Percentiles rank a stretch among this genome's conserved stretches.
These are phyloP conservation scores for Verticillium tricorpus DNA, from an alignment of 2,329 filamentous ascomycete species.

Conservation along the genomic window DNA sequence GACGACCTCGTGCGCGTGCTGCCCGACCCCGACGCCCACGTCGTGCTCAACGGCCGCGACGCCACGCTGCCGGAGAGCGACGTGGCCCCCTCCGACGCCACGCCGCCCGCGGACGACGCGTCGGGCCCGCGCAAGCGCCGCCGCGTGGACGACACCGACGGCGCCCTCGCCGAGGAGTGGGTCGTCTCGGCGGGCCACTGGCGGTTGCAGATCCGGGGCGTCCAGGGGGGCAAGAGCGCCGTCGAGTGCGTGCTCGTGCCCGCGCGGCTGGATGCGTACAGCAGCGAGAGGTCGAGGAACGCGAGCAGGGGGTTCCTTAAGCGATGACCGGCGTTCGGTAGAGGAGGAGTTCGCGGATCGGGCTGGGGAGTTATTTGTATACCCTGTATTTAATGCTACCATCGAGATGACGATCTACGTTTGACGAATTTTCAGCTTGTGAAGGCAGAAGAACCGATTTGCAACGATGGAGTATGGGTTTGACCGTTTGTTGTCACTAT, in stretches of 20 bases:
- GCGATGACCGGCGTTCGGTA: background rate
- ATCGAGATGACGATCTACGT: too few species aligned
- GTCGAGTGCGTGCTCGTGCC: conserved; percentile 70
- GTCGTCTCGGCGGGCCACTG: conserved; percentile 66
- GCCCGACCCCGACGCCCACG: conserved; percentile 55
- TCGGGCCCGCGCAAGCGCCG: conserved; percentile 37
- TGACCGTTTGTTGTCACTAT: too few species aligned
- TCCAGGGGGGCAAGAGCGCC: conserved; percentile 42
- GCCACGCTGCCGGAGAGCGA: conserved; percentile 28
- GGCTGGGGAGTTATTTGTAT: too few species aligned
- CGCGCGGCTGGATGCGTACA: conserved; percentile 71
- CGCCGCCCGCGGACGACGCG: conserved; percentile 17
- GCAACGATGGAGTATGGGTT: too few species aligned
- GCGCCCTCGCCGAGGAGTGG: conserved; percentile 44
- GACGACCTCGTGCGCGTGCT: conserved; percentile 65
- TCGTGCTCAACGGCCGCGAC: conserved; percentile 54
- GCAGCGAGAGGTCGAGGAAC: conserved; percentile 64
- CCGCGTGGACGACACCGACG: conserved; percentile 29
- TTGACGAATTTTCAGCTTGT: too few species aligned
- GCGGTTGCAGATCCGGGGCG: conserved; percentile 60
- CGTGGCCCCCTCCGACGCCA: conserved; percentile 21
- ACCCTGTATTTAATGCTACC: too few species aligned
- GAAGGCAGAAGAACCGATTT: too few species aligned
- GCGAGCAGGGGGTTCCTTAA: conserved; percentile 57
- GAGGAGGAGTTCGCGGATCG: too few species aligned